phyloP scores from a whole-genome alignment of 2,329 filamentous ascomycete genomes.

The Corinectria fuckeliana region DNA sequence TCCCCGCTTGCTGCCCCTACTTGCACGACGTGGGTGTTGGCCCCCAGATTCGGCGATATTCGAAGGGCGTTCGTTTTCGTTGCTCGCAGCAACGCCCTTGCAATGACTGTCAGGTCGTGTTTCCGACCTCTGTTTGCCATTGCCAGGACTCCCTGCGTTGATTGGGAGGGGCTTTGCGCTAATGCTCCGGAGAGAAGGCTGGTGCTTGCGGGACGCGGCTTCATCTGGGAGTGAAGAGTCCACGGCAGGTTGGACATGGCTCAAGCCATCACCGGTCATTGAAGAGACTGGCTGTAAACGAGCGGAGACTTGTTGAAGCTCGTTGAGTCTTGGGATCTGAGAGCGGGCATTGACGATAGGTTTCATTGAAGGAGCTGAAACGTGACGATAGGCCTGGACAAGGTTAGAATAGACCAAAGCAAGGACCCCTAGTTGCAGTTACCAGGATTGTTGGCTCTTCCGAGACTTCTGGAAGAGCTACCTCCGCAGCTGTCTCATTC shows the following conservation, averaged over 20 bases:
- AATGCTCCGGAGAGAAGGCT: background rate
- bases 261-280: background rate
- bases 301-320: constrained; percentile 16
- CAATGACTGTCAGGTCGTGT: background rate
- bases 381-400: constrained; percentile 31
- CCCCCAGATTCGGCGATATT: constrained; percentile 1
- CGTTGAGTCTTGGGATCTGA: constrained; percentile 36
- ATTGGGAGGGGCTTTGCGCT: background rate
- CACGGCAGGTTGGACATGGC: background rate
- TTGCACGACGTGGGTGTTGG: constrained; percentile 19
- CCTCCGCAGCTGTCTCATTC: constrained; percentile 26
- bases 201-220: background rate
- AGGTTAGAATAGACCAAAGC: constrained; percentile 8
- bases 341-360: constrained; percentile 15
- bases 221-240: background rate
- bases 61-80: constrained; percentile 21
- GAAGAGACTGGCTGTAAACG: background rate
- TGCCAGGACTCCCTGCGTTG: background rate
- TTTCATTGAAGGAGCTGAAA: constrained; percentile 36
- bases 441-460: constrained; percentile 24
- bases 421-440: background rate
- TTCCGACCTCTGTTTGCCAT: background rate
- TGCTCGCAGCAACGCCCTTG: background rate
- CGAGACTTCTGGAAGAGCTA: background rate
- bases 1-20: constrained; percentile 37